These are phyloP conservation scores for Vachellia pachyceras DNA, from an alignment of 306 rosid genomes.

Conservation along the genomic window DNA sequence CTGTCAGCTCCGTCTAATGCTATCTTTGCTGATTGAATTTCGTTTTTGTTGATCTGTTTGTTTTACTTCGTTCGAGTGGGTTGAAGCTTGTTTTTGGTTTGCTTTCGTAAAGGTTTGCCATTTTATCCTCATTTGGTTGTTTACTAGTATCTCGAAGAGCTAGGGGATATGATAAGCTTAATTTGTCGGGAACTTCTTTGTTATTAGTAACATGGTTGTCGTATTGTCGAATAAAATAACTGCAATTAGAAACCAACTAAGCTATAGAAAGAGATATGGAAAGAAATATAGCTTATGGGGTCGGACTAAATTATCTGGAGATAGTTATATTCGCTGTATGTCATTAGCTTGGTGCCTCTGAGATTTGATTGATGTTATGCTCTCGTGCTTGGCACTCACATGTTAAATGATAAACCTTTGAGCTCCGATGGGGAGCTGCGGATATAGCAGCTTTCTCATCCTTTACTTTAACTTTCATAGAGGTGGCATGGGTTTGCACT, in stretches of 20 bases:
- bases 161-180: constrained; percentile 8
- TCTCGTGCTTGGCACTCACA: neutral
- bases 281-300: constrained; percentile 1
- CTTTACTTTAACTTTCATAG: constrained; percentile 17
- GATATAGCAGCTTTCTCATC: neutral
- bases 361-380: constrained; percentile 2
- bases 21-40: constrained; percentile 1
- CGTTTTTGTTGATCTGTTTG: neutral
- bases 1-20: neutral
- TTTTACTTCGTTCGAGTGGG: neutral
- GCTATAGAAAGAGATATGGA: constrained; percentile 11
- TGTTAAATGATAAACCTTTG: neutral
- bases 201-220: constrained; percentile 1
- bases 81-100: neutral
- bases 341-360: neutral
- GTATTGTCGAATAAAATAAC: too few relatives aligned
- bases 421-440: neutral
- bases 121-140: neutral
- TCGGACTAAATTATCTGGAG: constrained; percentile 17
- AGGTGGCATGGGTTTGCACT: neutral
- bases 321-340: neutral
- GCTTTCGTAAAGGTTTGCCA: constrained; percentile 1
- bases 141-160: neutral
- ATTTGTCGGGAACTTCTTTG: neutral
- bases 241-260: neutral